phyloP scores from a whole-genome alignment of 176 grass and related monocot species.

The Oryza meridionalis region DNA sequence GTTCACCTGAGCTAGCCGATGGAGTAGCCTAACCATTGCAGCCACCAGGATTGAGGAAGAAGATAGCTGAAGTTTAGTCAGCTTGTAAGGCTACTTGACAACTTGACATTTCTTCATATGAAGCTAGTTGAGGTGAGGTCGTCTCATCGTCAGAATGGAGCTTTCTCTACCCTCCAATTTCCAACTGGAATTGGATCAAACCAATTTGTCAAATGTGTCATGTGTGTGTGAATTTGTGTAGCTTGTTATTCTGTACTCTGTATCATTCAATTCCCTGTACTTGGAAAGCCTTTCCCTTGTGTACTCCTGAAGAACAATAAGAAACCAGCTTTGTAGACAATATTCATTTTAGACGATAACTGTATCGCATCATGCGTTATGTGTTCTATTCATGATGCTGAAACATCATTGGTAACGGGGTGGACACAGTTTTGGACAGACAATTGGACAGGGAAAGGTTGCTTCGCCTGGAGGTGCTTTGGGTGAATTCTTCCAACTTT shows the following conservation, averaged over 20 bases:
- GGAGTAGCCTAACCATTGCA: conserved; percentile 3
- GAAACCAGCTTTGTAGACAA: neutral
- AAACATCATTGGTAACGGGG: no score
- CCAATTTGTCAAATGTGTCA: neutral
- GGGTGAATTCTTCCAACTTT: no score
- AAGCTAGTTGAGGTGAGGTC: neutral
- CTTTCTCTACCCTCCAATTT: neutral
- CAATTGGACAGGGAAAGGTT: no score
- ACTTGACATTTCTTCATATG: neutral
- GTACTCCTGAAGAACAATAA: neutral
- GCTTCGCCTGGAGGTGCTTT: no score
- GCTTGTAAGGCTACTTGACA: neutral
- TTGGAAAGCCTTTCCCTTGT: neutral
- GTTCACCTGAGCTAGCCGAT: conserved; percentile 40
- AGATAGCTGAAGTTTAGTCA: neutral
- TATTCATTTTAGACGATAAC: neutral
- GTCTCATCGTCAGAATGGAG: neutral
- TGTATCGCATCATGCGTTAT: neutral
- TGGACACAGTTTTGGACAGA: no score
- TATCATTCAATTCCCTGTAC: neutral
- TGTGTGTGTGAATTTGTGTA: neutral
- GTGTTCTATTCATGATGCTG: no score
- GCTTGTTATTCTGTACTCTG: neutral
- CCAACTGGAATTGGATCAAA: neutral
- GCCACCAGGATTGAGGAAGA: neutral